Base-by-base conservation (phyloP, 2,329 filamentous ascomycete species). In the Emericellopsis cladophorae region DNA sequence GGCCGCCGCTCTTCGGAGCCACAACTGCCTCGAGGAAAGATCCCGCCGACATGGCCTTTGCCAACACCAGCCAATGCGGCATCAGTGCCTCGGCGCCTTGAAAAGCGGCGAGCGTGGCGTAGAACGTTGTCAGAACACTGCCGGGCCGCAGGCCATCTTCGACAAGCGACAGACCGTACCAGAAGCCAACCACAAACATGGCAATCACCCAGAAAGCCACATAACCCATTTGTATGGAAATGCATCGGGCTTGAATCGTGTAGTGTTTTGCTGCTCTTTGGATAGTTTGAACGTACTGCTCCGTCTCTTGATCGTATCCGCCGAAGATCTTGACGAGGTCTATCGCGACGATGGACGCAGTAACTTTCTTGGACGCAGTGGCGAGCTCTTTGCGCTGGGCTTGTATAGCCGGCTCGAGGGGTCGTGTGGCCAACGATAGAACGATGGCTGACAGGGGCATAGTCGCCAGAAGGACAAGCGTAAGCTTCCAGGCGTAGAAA, bases 121-220 rank as follows among this genome's bases (percentile, higher is more conserved):
- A 94, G 48, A 96, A 95, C 0, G 87, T 84, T 0, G 85, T 92
- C 36, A 95, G 59, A 4, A 94, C 75, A 42, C 81, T 67, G 1
- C 81, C 84, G 0, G 85, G 64, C 10, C 65, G 68, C 11, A 76
- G 62, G 1, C 76, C 77, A 2, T 71, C 60, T 9, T 68, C 65
- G 9, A 92, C 78, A 2, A 95, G 69, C 1, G 74, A 65, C 23
- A 81, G 74, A 0, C 88, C 89, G 50, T 89, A 94, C 76, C 85
- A 95, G 53, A 96, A 95, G 0, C 88, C 89, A 43, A 88, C 74
- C 0, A 93, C 81, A 48, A 96, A 95, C 55, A 95, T 79, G 2
- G 68, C 70, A 4, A 87, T 72, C 24, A 82, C 79, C 64, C 88
- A 79, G 48, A 93, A 75, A 37, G 81, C 79, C 40, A 85, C 70